Evolutionary conservation across 1,284 basidiomycete species (phyloP), one percentile per base, ranked within the genome.

Genomic region (Boletus nobilissimus): DNA sequence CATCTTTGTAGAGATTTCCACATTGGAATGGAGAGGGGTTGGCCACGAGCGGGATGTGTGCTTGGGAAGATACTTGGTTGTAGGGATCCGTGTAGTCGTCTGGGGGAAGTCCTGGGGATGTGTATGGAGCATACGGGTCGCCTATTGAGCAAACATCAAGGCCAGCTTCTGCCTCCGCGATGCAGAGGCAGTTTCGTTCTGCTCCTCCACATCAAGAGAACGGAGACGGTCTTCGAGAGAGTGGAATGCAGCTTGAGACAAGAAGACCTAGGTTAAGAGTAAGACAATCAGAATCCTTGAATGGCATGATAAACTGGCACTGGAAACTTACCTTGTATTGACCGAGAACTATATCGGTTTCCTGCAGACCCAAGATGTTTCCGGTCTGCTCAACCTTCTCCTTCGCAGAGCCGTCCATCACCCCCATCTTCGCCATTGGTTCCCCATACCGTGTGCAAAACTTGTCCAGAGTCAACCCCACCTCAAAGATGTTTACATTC

Each of bases 191-290:
- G 79, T 94, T 94, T 63, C 94, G 89, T 83, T 95, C 85, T 93
- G 92, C 82, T 97, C 96, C 76, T 97, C 95, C 3, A 93, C 93
- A 72, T 99, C 97, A 40, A 91, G 90, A 1, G 93, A 90, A 16
- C 97, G 93, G 22, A 99, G 88, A 26, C 93, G 91, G 83, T 99
- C 96, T 84, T 99, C 98, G 38, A 99, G 92, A 26, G 91, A 90
- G 80, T 97, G 96, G 91, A 99, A 99, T 0, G 96, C 95, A 0
- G 83, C 81, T 83, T 99, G 97, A 0, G 95, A 96, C 16, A 99
- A 88, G 90, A 97, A 99, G 46, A 98, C 94, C 96, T 99, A 82
- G 11, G 51, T 65, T 32, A 78, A 36, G 29, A 54, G 54, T 19
- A 60, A 76, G n/a, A 70, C n/a, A 18, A 75, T 68, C 36, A 82